phyloP scores from a whole-genome alignment of 2,329 filamentous ascomycete species.

The Zarea fungicola region DNA sequence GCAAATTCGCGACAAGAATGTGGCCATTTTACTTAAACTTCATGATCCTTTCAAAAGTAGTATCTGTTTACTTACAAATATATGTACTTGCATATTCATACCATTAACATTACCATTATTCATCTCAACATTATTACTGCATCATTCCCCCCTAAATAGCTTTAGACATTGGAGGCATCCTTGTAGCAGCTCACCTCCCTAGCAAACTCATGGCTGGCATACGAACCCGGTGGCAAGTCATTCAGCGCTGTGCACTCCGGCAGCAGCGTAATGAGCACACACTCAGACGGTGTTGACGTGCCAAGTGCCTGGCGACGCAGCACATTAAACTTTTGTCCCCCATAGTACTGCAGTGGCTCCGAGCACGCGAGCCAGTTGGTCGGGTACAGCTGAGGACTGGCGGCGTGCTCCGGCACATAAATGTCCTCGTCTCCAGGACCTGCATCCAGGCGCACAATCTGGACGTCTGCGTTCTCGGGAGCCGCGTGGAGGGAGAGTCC shows the following conservation, averaged over 20 bases:
- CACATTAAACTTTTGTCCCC: conserved; percentile 23
- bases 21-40: no score
- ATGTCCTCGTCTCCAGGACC: conserved; percentile 27
- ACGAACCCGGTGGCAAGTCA: conserved; percentile 24
- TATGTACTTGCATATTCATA: no score
- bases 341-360: conserved; percentile 30
- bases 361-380: conserved; percentile 35
- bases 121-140: not conserved
- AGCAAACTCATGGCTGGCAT: conserved; percentile 29
- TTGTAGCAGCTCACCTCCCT: conserved; percentile 28
- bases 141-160: not conserved
- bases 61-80: no score
- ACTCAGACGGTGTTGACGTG: conserved; percentile 26
- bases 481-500: conserved; percentile 22
- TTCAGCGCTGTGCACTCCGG: conserved; percentile 32
- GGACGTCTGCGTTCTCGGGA: conserved; percentile 24
- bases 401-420: conserved; percentile 22
- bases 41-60: no score
- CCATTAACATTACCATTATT: no score
- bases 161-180: conserved; percentile 21
- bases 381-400: conserved; percentile 21
- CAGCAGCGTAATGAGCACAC: conserved; percentile 31
- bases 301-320: conserved; percentile 24
- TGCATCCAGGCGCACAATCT: conserved; percentile 13
- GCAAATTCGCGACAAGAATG: no score